A percentile compares a stretch with the other conserved stretches of the same genome.
Conservation (phyloP, 2,329 filamentous ascomycete genomes). For the Zarea fungicola region DNA sequence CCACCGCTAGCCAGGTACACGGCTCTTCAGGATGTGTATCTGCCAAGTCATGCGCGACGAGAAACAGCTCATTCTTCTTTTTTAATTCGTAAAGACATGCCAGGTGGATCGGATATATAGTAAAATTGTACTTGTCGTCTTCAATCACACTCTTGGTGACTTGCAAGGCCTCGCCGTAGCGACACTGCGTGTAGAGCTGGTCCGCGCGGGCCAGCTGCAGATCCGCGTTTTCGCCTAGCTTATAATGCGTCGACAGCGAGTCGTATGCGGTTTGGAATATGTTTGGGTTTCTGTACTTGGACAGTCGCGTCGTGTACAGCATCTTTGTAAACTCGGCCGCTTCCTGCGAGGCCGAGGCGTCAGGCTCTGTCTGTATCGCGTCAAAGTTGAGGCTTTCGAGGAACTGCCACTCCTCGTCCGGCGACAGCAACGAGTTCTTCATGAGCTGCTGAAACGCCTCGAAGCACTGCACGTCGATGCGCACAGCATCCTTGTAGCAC, state of each 20-base stretch:
- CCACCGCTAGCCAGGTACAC: constrained; percentile 89
- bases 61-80: constrained; percentile 82
- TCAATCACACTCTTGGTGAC: constrained; percentile 80
- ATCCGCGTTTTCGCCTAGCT: constrained; percentile 78
- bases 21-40: constrained; percentile 89
- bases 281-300: constrained; percentile 85
- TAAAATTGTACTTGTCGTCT: constrained; percentile 83
- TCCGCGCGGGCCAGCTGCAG: constrained; percentile 86
- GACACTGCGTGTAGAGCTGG: constrained; percentile 88
- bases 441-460: constrained; percentile 98
- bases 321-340: constrained; percentile 91
- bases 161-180: constrained; percentile 78
- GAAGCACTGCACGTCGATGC: constrained; percentile 96
- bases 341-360: constrained; percentile 69
- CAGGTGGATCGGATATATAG: constrained; percentile 83
- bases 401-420: constrained; percentile 85
- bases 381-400: constrained; percentile 88
- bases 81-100: constrained; percentile 85
- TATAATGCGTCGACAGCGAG: constrained; percentile 89
- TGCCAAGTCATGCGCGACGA: constrained; percentile 86
- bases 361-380: constrained; percentile 61
- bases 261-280: constrained; percentile 83
- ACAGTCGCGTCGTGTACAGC: constrained; percentile 91
- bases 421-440: constrained; percentile 88
- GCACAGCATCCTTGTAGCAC: constrained; percentile 95